Base-by-base conservation (phyloP, 2,329 filamentous ascomycete species). In the Mycosphaerella arachidis region DNA sequence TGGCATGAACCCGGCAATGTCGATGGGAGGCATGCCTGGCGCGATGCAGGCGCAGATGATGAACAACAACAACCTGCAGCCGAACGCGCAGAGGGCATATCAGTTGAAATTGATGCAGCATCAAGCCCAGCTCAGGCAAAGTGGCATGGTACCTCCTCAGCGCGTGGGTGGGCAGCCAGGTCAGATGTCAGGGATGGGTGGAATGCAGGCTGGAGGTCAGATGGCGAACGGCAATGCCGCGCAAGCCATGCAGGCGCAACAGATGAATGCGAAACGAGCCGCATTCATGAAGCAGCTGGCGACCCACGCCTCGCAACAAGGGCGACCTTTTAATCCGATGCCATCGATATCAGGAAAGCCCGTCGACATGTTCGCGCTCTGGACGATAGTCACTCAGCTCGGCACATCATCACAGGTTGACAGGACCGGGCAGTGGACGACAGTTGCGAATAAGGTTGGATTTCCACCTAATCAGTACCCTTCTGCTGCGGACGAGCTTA, bases 61-160 rank as follows among this genome's bases (percentile, higher is more conserved):
- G 59, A 75, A 75, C 67, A 77, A 75, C 71, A 53, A 61, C 56
- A 64, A 63, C 43, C 64, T 68, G 48, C 81, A 84, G 67, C 81
- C 79, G 50, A 82, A 89, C 63, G 88, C 90, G 45, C 87, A 90
- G 69, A 86, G 91, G 65, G 88, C 91, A 53, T 93, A 95, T 70
- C 90, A 95, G 67, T 89, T 95, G 85, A 88, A 90, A 62, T 76
- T 95, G 55, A 90, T 95, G 69, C 85, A 88, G 58, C 90, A 92
- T 69, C 82, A 89, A 45, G 86, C 89, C 13, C 82, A 84, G 60
- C 79, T 86, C 78, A 83, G 84, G 59, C 67, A 64, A 12, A 70
- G 66, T 55, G 72, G 71, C 35, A 70, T 71, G 59, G 65, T 72
- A 60, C 65, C 62, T 29, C 62, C 63, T n/a, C 68, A 70, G 7